A percentile compares a stretch with the other conserved stretches of the same genome.
These are phyloP conservation scores for Hypoxylon sp. DNA, from an alignment of 2,329 filamentous ascomycete genomes.

Conservation along the genomic window DNA sequence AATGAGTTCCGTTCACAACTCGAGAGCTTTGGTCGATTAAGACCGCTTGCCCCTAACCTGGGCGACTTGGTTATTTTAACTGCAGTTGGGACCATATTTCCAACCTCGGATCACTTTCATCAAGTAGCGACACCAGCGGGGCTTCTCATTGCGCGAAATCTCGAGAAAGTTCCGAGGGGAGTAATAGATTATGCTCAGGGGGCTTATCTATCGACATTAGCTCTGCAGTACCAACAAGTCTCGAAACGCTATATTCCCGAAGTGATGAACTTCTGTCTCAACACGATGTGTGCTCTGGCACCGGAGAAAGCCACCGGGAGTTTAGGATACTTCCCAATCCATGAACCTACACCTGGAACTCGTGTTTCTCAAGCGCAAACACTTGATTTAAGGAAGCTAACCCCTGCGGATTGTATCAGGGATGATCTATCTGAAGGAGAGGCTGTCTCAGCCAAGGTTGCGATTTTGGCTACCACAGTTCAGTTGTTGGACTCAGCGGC, in stretches of 20 bases:
- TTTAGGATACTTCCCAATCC: constrained; percentile 71
- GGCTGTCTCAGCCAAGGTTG: constrained; percentile 58
- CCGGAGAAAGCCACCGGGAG: constrained; percentile 62
- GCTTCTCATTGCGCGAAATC: constrained; percentile 84
- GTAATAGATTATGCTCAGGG: constrained; percentile 78
- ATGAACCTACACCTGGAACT: constrained; percentile 65
- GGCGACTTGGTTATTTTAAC: constrained; percentile 88
- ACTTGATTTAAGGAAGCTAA: constrained; percentile 63
- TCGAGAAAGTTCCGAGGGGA: constrained; percentile 78
- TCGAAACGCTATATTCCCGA: constrained; percentile 93
- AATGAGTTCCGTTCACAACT: constrained; percentile 83
- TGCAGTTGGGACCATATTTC: constrained; percentile 86
- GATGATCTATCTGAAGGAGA: constrained; percentile 51
- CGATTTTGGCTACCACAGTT: constrained; percentile 72
- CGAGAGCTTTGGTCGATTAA: constrained; percentile 61
- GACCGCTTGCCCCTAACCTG: constrained; percentile 65
- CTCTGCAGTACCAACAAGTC: constrained; percentile 83
- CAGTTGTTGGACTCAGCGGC: constrained; percentile 76
- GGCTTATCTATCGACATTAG: constrained; percentile 81
- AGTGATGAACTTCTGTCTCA: constrained; percentile 82
- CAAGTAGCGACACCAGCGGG: constrained; percentile 92
- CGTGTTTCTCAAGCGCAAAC: constrained; percentile 62
- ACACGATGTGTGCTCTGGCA: constrained; percentile 77
- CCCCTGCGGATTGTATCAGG: constrained; percentile 68
- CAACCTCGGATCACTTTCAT: constrained; percentile 97